Base-by-base conservation (phyloP, 305 asterid species). In the Solanum chacoense region DNA sequence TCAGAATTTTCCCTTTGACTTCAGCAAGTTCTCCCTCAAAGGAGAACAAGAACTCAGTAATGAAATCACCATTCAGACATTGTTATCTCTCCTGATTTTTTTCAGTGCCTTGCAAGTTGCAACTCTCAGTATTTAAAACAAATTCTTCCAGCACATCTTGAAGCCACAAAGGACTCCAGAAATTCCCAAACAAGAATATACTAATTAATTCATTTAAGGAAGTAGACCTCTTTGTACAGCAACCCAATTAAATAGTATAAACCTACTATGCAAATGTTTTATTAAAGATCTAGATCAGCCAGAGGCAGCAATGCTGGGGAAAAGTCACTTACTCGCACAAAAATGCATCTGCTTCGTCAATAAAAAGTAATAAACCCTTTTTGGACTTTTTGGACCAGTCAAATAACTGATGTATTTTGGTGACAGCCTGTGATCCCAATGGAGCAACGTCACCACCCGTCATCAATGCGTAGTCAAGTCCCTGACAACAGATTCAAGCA, bases 401-500 rank as follows among this genome's bases (percentile, higher is more conserved):
- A 88, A 97, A 97, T 90, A 96, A 89, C 89, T 97, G 98, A 89
- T 97, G 99, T 90, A 97, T 96, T 93, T 97, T 97, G 6, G 99
- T 97, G 76, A 97, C 99, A 90, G 99, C 99, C 93, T 97, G 99
- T 37, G 99, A 90, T 6, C 99, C 99, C 85, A 97, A 88, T 24
- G 99, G 99, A 3, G 99, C 99, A 87, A 97, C 98, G 91, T 97
- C 99, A 88, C 99, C 99, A 88, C 99, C 99, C 11, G 99, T 97
- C 99, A 97, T 97, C 92, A 95, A 90, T 88, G 98, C 99, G 89
- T 95, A 97, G 92, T 97, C 99, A 84, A 97, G 99, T 75, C 99
- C 99, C 99, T 97, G 88, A 79, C 77, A 88, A 75, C 85, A 93
- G 88, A 87, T 81, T 28, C 84, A 90, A 89, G 40, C 29, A 88